These are phyloP conservation scores for Dioszegia hungarica DNA, from an alignment of 768 basidiomycete genomes.

Conservation along the genomic window DNA sequence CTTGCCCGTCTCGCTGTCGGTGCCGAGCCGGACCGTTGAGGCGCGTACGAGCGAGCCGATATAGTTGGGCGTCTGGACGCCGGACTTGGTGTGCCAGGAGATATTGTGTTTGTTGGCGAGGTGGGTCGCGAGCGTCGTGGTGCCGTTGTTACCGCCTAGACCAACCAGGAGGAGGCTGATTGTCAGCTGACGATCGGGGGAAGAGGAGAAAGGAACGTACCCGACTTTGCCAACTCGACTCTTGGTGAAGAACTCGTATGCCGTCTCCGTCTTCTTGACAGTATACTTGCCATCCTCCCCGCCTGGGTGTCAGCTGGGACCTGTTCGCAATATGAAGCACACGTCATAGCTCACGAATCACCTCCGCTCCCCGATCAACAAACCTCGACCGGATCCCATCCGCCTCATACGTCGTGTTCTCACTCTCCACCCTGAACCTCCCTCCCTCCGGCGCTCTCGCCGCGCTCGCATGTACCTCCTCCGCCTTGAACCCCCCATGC, in stretches of 20 bases:
- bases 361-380: conserved; percentile 40
- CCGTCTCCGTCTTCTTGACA: conserved; percentile 71
- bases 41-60: conserved; percentile 94
- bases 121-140: conserved; percentile 87
- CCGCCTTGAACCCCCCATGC: too few species aligned
- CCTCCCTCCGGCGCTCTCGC: conserved; percentile 42
- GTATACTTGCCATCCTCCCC: conserved; percentile 66
- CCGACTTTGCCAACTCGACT: conserved; percentile 84
- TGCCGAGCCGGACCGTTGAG: conserved; percentile 86
- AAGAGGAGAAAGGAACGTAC: conserved; percentile 54
- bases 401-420: conserved; percentile 37
- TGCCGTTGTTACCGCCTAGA: conserved; percentile 94
- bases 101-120: conserved; percentile 94
- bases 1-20: conserved; percentile 70
- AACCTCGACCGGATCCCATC: conserved; percentile 39
- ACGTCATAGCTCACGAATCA: conserved; percentile 59
- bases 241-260: conserved; percentile 86
- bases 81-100: conserved; percentile 87
- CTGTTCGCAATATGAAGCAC: conserved; percentile 48
- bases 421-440: conserved; percentile 43
- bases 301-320: conserved; percentile 48
- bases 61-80: conserved; percentile 92
- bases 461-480: conserved; percentile 43
- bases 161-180: conserved; percentile 92
- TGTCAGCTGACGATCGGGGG: conserved; percentile 3